Conservation (phyloP, 129 eudicot genomes). For the Flaveria ramosissima region DNA sequence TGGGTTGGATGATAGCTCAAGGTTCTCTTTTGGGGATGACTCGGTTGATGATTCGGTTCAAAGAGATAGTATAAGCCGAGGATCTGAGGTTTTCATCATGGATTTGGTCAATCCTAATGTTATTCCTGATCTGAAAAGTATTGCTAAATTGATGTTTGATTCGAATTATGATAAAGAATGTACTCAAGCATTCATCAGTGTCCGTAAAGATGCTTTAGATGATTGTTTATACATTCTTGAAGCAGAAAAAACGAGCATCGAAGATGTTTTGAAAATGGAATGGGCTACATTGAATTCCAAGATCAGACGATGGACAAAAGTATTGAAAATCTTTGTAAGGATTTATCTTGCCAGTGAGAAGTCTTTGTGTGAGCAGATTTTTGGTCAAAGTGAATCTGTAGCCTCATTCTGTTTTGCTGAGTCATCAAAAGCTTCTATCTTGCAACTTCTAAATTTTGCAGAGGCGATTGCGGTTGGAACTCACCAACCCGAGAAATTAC, state of each 20-base stretch:
- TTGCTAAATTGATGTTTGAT: conserved; percentile 71
- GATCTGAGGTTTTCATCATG: conserved; percentile 58
- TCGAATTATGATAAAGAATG: conserved; percentile 70
- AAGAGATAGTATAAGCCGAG: conserved; percentile 67
- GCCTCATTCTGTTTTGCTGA: conserved; percentile 59
- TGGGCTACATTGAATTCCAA: conserved; percentile 71
- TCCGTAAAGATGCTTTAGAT: conserved; percentile 73
- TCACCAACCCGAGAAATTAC: conserved; percentile 78
- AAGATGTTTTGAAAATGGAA: conserved; percentile 85
- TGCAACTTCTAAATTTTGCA: conserved; percentile 72
- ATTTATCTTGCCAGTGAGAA: conserved; percentile 80
- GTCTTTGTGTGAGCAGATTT: conserved; percentile 65
- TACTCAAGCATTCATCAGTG: conserved; percentile 59
- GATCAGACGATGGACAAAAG: conserved; percentile 75
- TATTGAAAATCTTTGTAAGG: conserved; percentile 65
- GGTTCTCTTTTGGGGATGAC: conserved; percentile 71
- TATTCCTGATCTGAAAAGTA: conserved; percentile 60
- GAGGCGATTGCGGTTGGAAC: conserved; percentile 86
- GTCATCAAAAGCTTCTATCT: conserved; percentile 62
- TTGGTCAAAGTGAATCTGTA: conserved; percentile 49
- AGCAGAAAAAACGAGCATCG: conserved; percentile 74
- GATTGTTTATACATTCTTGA: conserved; percentile 74
- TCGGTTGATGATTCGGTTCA: conserved; percentile 59
- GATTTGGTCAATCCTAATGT: conserved; percentile 69
- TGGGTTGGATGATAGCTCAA: conserved; percentile 50